phyloP scores from a whole-genome alignment of 805 yeast genomes.

The Metschnikowia rubicola region DNA sequence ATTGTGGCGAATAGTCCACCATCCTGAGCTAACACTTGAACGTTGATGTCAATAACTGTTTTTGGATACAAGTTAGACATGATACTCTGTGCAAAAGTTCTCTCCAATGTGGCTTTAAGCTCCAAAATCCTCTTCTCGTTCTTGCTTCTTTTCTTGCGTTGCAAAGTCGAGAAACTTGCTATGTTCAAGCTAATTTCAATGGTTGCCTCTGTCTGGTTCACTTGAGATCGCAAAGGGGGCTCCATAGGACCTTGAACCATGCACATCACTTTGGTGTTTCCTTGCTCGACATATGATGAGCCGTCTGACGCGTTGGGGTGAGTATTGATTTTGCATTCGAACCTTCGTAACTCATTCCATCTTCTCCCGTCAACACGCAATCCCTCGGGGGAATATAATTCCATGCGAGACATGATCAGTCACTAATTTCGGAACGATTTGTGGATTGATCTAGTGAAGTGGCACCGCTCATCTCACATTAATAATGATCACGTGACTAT shows the following conservation, averaged over 20 bases:
- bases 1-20: slow-evolving; percentile 83
- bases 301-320: slow-evolving; percentile 90
- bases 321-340: slow-evolving; percentile 78
- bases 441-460: too few species aligned
- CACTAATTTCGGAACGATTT: not conserved
- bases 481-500: slow-evolving; percentile 7
- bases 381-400: slow-evolving; percentile 94
- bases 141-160: slow-evolving; percentile 64
- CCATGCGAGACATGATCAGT: slow-evolving; percentile 56
- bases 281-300: slow-evolving; percentile 87
- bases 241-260: slow-evolving; percentile 89
- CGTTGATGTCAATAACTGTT: slow-evolving; percentile 69
- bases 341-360: slow-evolving; percentile 86
- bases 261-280: slow-evolving; percentile 84
- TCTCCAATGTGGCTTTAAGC: slow-evolving; percentile 59
- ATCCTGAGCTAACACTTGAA: slow-evolving; percentile 83
- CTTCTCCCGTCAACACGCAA: slow-evolving; percentile 90
- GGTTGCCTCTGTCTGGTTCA: slow-evolving; percentile 49
- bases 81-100: slow-evolving; percentile 72
- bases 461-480: not conserved
- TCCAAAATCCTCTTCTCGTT: slow-evolving; percentile 71
- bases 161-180: slow-evolving; percentile 78
- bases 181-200: slow-evolving; percentile 64
- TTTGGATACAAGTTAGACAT: slow-evolving; percentile 75
- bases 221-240: slow-evolving; percentile 56